phyloP scores from a whole-genome alignment of 2,329 filamentous ascomycete species.

The Ophiocordyceps sinensis region DNA sequence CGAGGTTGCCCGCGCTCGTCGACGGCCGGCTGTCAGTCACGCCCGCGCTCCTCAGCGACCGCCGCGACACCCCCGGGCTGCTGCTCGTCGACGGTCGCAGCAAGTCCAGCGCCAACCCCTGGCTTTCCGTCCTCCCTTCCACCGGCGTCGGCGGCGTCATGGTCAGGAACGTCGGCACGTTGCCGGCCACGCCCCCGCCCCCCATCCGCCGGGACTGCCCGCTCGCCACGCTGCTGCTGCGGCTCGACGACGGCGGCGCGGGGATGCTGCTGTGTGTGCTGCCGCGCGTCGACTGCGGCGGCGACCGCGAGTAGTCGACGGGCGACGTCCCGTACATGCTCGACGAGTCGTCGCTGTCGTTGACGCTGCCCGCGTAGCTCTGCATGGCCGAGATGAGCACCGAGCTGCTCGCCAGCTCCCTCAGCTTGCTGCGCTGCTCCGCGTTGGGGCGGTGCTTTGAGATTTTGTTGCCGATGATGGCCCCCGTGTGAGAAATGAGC shows the following conservation, averaged over 20 bases:
- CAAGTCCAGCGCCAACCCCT: constrained; percentile 15
- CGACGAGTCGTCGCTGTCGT: constrained; percentile 42
- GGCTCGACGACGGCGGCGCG: constrained; percentile 28
- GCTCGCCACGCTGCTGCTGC: constrained; percentile 38
- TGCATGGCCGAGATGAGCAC: constrained; percentile 38
- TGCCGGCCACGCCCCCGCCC: constrained; percentile 10
- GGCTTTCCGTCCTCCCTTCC: constrained; percentile 7
- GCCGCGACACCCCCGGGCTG: constrained; percentile 9
- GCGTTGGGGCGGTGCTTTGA: constrained; percentile 72
- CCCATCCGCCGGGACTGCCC: constrained; percentile 25
- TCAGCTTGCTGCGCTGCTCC: constrained; percentile 62
- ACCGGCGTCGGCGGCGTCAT: constrained; percentile 33
- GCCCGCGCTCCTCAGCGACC: constrained; percentile 5
- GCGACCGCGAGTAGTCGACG: constrained; percentile 44
- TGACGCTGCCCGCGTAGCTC: constrained; percentile 26
- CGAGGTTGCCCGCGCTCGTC: constrained; percentile 16
- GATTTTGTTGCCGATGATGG: constrained; percentile 96
- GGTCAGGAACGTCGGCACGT: constrained; percentile 24
- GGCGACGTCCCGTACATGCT: constrained; percentile 38
- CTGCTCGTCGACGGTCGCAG: constrained; percentile 18
- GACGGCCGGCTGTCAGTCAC: constrained; percentile 12
- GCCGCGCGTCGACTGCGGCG: constrained; percentile 36
- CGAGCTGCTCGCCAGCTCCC: constrained; percentile 71
- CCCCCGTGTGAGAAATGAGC: constrained; percentile 85
- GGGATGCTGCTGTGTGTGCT: constrained; percentile 33